These are phyloP conservation scores for Candida mattraensis DNA, from an alignment of 805 yeast species.

Conservation along the genomic window DNA sequence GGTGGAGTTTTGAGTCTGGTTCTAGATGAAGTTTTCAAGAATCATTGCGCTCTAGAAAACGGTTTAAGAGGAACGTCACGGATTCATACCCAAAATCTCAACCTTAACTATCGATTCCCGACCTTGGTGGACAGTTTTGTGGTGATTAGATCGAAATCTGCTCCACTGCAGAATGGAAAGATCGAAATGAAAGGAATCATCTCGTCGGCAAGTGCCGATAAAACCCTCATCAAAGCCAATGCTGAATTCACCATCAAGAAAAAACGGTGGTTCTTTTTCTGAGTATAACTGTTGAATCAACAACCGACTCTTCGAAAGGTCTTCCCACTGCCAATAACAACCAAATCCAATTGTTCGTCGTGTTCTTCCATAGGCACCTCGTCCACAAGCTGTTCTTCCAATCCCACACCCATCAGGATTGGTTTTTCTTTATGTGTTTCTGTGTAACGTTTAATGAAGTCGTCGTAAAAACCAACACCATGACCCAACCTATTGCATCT, in stretches of 20 bases:
- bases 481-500: slow-evolving; percentile 67
- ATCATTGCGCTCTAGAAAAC: slow-evolving; percentile 23
- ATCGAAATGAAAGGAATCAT: slow-evolving; percentile 51
- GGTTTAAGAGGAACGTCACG: slow-evolving; percentile 35
- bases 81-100: slow-evolving; percentile 47
- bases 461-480: slow-evolving; percentile 93
- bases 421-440: slow-evolving; percentile 39
- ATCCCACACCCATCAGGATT: slow-evolving; percentile 59
- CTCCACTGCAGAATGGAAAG: slow-evolving; percentile 31
- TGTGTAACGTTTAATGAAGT: slow-evolving; percentile 54
- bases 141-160: slow-evolving; percentile 54
- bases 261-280: slow-evolving; percentile 6
- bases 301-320: slow-evolving; percentile 5
- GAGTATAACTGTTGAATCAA: neutral
- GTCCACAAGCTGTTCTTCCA: slow-evolving; percentile 58
- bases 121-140: slow-evolving; percentile 78
- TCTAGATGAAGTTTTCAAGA: slow-evolving; percentile 70
- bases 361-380: slow-evolving; percentile 50
- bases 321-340: slow-evolving; percentile 41
- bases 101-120: slow-evolving; percentile 63
- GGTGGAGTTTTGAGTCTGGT: slow-evolving; percentile 87
- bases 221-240: slow-evolving; percentile 54
- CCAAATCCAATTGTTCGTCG: slow-evolving; percentile 58
- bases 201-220: slow-evolving; percentile 48
- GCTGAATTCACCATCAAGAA: slow-evolving; percentile 40